A percentile compares a stretch with the other conserved stretches of the same genome.
Evolutionary conservation across 2,329 filamentous ascomycete species (phyloP).

Genomic region (Sporothrix pallida): DNA sequence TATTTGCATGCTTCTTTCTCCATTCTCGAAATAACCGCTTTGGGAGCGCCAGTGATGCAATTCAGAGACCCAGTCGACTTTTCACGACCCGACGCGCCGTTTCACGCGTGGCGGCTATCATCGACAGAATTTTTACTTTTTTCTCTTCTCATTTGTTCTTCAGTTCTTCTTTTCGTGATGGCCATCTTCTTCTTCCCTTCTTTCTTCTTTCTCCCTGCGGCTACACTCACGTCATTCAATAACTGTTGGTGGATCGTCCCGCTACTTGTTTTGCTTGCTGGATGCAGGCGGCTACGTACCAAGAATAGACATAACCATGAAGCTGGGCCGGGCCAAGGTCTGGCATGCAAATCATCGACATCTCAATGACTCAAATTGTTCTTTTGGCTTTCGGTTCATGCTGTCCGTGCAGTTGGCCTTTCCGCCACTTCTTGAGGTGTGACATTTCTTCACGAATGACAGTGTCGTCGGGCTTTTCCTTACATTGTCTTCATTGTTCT

Average conservation of each 20-base stretch:
- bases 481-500: too few species aligned
- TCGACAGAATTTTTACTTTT: background rate
- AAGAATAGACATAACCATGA: constrained; percentile 8
- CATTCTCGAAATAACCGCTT: constrained; percentile 9
- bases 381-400: background rate
- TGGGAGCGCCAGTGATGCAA: background rate
- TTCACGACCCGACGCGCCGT: background rate
- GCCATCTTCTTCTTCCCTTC: background rate
- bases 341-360: constrained; percentile 9
- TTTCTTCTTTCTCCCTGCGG: background rate
- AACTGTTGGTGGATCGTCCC: constrained; percentile 18
- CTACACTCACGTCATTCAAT: background rate
- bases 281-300: constrained; percentile 15
- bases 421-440: too few species aligned
- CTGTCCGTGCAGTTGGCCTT: too few species aligned
- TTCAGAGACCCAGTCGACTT: background rate
- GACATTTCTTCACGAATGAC: too few species aligned
- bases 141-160: background rate
- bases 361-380: background rate
- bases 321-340: background rate
- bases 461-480: too few species aligned
- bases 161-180: background rate
- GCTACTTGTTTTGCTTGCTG: background rate
- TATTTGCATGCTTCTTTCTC: background rate
- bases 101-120: background rate